Conservation (phyloP, 2,329 filamentous ascomycete species). For the Chaetomium globosum region DNA sequence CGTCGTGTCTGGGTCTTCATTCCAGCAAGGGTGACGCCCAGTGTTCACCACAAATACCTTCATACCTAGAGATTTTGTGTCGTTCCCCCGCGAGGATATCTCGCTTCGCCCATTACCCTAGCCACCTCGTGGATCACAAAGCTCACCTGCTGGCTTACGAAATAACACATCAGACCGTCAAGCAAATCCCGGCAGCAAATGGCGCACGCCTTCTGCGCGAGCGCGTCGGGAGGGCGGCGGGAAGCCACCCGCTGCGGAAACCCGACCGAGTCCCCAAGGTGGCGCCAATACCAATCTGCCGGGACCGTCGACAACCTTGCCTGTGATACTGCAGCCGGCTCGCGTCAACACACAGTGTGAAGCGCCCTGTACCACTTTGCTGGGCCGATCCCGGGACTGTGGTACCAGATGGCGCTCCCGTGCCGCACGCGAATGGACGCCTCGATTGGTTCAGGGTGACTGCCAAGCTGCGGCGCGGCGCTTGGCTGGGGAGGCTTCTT, state of each 20-base stretch:
- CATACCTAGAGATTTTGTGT: too few species aligned
- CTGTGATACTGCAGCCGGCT: conserved; percentile 4
- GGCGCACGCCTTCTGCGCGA: too few species aligned
- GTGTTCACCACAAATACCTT: neutral
- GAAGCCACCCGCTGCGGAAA: too few species aligned
- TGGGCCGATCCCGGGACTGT: conserved; percentile 6
- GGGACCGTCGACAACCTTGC: neutral
- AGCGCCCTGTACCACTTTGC: neutral
- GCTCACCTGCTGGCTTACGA: too few species aligned
- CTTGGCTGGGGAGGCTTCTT: neutral
- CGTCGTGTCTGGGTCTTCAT: neutral
- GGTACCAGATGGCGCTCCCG: neutral
- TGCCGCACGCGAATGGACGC: neutral
- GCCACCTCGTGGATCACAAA: too few species aligned
- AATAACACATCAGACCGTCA: neutral
- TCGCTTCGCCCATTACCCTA: neutral
- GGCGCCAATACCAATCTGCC: neutral
- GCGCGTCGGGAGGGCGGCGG: too few species aligned
- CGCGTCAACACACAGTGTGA: conserved; percentile 10
- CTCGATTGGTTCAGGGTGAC: neutral
- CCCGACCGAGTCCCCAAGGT: neutral
- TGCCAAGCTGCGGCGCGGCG: neutral
- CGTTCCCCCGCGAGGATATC: neutral
- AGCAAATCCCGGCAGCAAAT: too few species aligned
- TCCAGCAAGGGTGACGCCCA: neutral